Percentiles rank a stretch among this genome's conserved stretches.
Evolutionary conservation across 371 early-diverging fungal genomes (phyloP).

Genomic region (Choanephora cucurbitarum): DNA sequence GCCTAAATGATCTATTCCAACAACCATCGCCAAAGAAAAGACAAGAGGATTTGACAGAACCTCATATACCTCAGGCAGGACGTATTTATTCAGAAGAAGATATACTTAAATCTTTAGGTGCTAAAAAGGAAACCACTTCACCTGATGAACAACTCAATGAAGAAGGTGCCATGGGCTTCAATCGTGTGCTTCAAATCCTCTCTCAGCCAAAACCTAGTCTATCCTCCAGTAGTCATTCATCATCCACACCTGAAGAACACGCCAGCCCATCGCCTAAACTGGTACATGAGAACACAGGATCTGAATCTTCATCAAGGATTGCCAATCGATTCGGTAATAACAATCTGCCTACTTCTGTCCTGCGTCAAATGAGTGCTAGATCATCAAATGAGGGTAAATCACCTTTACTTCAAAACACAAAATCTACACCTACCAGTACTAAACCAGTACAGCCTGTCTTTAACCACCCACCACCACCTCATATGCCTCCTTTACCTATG

Average conservation of each 20-base stretch:
- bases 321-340: constrained; percentile 51
- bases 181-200: constrained; percentile 61
- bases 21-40: constrained; percentile 10
- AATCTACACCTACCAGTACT: constrained; percentile 16
- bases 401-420: constrained; percentile 32
- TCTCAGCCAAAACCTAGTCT: constrained; percentile 50
- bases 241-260: too few species aligned
- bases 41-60: not conserved
- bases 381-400: constrained; percentile 40
- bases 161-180: constrained; percentile 57
- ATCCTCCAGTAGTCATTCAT: not conserved
- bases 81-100: constrained; percentile 66
- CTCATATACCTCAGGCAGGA: constrained; percentile 10
- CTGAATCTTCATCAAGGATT: too few species aligned
- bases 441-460: not conserved
- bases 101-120: constrained; percentile 55
- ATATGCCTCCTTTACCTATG: constrained; percentile 18
- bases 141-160: constrained; percentile 28
- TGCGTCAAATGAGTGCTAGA: constrained; percentile 66
- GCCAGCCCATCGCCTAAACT: constrained; percentile 6
- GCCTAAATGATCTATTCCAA: constrained; percentile 57
- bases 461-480: constrained; percentile 12
- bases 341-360: constrained; percentile 67
- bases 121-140: constrained; percentile 27
- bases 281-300: too few species aligned